phyloP scores from a whole-genome alignment of 352 stramenopile genomes.

The Phytophthora sojae region DNA sequence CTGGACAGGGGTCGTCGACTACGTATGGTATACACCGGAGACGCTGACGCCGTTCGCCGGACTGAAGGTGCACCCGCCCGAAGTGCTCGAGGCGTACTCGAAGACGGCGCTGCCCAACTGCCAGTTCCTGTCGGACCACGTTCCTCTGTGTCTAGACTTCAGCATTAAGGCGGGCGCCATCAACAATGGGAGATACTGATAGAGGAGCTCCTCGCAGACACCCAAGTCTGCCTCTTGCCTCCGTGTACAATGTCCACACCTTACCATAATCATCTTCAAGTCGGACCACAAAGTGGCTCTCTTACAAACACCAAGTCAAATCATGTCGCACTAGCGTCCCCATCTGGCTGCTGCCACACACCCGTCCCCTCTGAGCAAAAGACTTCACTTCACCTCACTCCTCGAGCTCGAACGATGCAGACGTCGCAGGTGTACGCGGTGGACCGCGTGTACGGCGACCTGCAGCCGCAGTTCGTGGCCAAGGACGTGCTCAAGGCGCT shows the following conservation, averaged over 20 bases:
- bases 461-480: slow-evolving; percentile 84
- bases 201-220: slow-evolving; percentile 29
- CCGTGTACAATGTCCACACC: slow-evolving; percentile 15
- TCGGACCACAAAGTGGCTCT: slow-evolving; percentile 2
- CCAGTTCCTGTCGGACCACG: slow-evolving; percentile 96
- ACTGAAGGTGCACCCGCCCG: slow-evolving; percentile 93
- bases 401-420: slow-evolving; percentile 57
- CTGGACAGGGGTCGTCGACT: slow-evolving; percentile 97
- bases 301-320: slow-evolving; percentile 19
- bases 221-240: not conserved
- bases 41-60: slow-evolving; percentile 94
- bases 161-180: slow-evolving; percentile 71
- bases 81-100: slow-evolving; percentile 86
- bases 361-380: not conserved
- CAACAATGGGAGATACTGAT: slow-evolving; percentile 65
- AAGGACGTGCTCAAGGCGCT: slow-evolving; percentile 90
- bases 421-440: slow-evolving; percentile 88
- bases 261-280: slow-evolving; percentile 26
- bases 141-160: slow-evolving; percentile 93
- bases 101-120: slow-evolving; percentile 96
- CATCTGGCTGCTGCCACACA: slow-evolving; percentile 16
- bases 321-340: slow-evolving; percentile 24
- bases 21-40: slow-evolving; percentile 98
- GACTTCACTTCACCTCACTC: slow-evolving; percentile 2
- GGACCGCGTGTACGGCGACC: slow-evolving; percentile 89